A percentile compares a stretch with the other conserved stretches of the same genome.
These are phyloP conservation scores for Glaciozyma antarctica DNA, from an alignment of 768 basidiomycete species.

Conservation along the genomic window DNA sequence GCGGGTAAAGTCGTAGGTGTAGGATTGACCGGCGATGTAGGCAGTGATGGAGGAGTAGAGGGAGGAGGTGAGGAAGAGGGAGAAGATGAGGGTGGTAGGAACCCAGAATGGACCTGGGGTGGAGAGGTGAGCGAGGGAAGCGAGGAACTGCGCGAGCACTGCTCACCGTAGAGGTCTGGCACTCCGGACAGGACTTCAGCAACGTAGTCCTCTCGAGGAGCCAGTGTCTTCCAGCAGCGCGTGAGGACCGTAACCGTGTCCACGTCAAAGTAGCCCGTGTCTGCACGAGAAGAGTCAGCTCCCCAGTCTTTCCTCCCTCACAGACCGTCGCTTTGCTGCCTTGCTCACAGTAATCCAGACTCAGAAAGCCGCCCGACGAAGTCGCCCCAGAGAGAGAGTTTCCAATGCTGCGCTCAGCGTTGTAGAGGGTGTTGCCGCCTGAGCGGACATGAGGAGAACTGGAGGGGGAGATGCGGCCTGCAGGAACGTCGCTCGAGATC, in stretches of 20 bases:
- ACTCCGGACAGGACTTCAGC: constrained; percentile 20
- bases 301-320: not conserved
- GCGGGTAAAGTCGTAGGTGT: constrained; percentile 77
- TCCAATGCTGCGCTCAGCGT: constrained; percentile 8
- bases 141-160: not conserved
- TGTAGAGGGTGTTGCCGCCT: constrained; percentile 6
- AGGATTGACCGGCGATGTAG: constrained; percentile 63
- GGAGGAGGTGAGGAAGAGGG: constrained; percentile 85
- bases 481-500: constrained; percentile 19
- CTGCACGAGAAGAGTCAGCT: constrained; percentile 1
- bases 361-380: constrained; percentile 24
- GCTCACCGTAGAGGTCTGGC: constrained; percentile 43
- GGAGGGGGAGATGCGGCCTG: constrained; percentile 25
- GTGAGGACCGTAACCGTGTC: constrained; percentile 43
- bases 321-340: not conserved
- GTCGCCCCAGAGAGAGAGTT: constrained; percentile 22
- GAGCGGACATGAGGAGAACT: constrained; percentile 13
- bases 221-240: constrained; percentile 34
- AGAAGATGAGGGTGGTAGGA: constrained; percentile 84
- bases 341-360: constrained; percentile 25
- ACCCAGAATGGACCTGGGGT: constrained; percentile 60
- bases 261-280: constrained; percentile 79
- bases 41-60: constrained; percentile 75
- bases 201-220: constrained; percentile 34
- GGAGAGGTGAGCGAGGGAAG: constrained; percentile 48